phyloP scores from a whole-genome alignment of 345 rosid species.

The Gossypium rotundifolium region DNA sequence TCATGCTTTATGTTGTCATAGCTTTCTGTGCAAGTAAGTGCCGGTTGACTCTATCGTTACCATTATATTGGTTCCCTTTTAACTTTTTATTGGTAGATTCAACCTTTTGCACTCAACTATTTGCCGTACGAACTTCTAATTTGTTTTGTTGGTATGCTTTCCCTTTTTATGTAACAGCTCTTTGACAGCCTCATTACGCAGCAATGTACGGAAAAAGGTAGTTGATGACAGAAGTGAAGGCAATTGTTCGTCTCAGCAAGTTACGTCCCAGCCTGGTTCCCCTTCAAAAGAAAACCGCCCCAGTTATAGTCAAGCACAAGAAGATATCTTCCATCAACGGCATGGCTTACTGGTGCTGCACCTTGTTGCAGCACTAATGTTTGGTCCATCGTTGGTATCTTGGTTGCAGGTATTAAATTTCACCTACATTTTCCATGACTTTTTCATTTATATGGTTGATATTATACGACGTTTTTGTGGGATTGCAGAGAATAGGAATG shows the following conservation, averaged over 20 bases:
- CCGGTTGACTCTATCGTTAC: neutral
- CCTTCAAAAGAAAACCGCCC: conserved; percentile 31
- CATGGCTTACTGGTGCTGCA: conserved; percentile 76
- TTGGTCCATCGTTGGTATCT: conserved; percentile 77
- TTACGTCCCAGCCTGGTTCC: conserved; percentile 26
- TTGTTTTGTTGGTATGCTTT: neutral
- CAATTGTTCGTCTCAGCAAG: conserved; percentile 31
- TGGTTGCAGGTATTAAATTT: conserved; percentile 70
- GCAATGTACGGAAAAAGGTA: conserved; percentile 44
- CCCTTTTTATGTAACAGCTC: conserved; percentile 43
- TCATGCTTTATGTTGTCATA: conserved; percentile 71
- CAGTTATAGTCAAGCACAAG: conserved; percentile 61
- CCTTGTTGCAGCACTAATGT: conserved; percentile 69
- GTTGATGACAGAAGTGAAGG: conserved; percentile 31
- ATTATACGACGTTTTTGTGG: neutral
- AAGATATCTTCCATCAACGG: conserved; percentile 65
- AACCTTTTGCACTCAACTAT: neutral
- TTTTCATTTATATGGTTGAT: neutral
- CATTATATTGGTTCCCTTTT: neutral
- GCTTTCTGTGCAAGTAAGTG: conserved; percentile 65
- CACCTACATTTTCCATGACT: neutral
- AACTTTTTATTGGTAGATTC: neutral
- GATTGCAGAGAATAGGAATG: conserved; percentile 67
- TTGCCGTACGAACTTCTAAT: neutral
- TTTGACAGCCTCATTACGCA: conserved; percentile 55